phyloP scores from a whole-genome alignment of 495 filamentous ascomycete species.

The Thermochaetoides thermophila region DNA sequence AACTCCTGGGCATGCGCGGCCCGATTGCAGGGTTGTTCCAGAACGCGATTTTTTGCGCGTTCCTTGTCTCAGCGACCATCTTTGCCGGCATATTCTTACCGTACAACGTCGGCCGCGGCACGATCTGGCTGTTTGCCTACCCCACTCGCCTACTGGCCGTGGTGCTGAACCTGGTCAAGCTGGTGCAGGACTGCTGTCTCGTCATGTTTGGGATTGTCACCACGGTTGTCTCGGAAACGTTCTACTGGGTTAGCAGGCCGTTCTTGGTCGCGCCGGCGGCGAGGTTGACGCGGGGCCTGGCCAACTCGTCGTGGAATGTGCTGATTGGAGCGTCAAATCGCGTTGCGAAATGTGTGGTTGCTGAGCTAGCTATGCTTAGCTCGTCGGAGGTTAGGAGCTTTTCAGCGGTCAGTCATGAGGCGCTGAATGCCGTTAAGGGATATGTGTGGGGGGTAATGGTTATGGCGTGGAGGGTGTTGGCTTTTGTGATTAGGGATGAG shows the following conservation, averaged over 20 bases:
- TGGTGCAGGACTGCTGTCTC: constrained; percentile 37
- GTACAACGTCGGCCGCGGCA: constrained; percentile 76
- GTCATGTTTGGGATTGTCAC: constrained; percentile 23
- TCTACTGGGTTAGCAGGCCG: constrained; percentile 6
- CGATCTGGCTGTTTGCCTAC: constrained; percentile 63
- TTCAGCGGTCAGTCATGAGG: constrained; percentile 33
- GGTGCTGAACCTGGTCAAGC: constrained; percentile 54
- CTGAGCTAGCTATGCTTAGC: constrained; percentile 25
- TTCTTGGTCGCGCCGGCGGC: constrained; percentile 9
- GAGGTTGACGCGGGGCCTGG: constrained; percentile 1
- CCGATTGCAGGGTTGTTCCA: constrained; percentile 80
- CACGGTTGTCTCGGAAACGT: constrained; percentile 5
- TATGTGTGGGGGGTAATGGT: constrained; percentile 18
- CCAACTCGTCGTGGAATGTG: constrained; percentile 10
- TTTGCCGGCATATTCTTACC: constrained; percentile 76
- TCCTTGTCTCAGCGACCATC: constrained; percentile 77
- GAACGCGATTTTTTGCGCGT: constrained; percentile 84
- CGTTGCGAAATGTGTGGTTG: constrained; percentile 23
- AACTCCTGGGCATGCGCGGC: constrained; percentile 91
- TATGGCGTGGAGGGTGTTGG: constrained; percentile 8
- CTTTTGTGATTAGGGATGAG: too few species aligned
- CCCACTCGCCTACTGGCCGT: constrained; percentile 61
- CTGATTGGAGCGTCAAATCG: constrained; percentile 17
- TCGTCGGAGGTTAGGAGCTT: constrained; percentile 31
- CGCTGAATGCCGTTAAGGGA: constrained; percentile 23